Percentiles rank a stretch among this genome's conserved stretches.
Conservation (phyloP, 2,329 filamentous ascomycete species). For the Coccinonectria pachysandricola region DNA sequence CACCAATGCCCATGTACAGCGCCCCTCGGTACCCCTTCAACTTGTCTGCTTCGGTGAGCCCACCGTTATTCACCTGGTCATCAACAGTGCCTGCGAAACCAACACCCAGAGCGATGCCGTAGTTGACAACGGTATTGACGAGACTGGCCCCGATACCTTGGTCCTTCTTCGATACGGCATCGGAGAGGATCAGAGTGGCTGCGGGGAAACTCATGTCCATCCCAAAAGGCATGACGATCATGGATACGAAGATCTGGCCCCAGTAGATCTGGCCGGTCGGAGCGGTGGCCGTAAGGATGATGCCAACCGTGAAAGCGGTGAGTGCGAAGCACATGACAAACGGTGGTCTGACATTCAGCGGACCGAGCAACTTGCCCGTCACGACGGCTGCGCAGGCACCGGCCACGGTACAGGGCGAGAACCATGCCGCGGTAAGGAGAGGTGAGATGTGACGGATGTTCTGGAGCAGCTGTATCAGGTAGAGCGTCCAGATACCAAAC, state of each 20-base stretch:
- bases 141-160: slow-evolving; percentile 41
- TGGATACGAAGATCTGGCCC: slow-evolving; percentile 49
- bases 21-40: background rate
- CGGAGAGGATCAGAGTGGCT: slow-evolving; percentile 48
- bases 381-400: slow-evolving; percentile 35
- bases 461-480: slow-evolving; percentile 39
- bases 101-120: slow-evolving; percentile 54
- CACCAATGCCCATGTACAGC: background rate
- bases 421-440: slow-evolving; percentile 33
- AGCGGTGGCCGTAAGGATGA: slow-evolving; percentile 33
- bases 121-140: slow-evolving; percentile 58
- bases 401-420: slow-evolving; percentile 32
- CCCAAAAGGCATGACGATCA: slow-evolving; percentile 49
- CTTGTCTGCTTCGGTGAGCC: slow-evolving; percentile 1
- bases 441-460: slow-evolving; percentile 31
- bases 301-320: slow-evolving; percentile 32
- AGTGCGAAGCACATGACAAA: slow-evolving; percentile 35
- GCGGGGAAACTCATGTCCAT: slow-evolving; percentile 58
- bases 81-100: slow-evolving; percentile 58
- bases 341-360: slow-evolving; percentile 18
- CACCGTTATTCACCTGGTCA: slow-evolving; percentile 22
- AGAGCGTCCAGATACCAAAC: slow-evolving; percentile 45
- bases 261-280: slow-evolving; percentile 52
- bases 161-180: slow-evolving; percentile 35
- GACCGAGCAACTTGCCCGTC: slow-evolving; percentile 31